phyloP scores from a whole-genome alignment of 2,329 filamentous ascomycete species.

The Penicillium sp. region DNA sequence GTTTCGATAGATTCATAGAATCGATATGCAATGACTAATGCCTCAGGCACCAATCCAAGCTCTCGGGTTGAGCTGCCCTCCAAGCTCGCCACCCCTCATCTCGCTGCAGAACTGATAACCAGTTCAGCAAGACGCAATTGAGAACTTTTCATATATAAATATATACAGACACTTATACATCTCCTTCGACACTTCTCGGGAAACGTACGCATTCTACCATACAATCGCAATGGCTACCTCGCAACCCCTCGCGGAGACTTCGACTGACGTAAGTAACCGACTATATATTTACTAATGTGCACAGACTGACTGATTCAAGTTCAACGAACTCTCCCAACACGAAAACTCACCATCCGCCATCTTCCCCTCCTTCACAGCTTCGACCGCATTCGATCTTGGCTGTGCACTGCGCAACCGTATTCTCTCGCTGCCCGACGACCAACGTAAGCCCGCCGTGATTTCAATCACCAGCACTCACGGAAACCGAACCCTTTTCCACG shows the following conservation, averaged over 20 bases:
- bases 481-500: constrained; percentile 65
- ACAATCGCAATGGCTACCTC: constrained; percentile 3
- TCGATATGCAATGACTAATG: background rate
- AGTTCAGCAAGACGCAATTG: no score
- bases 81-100: background rate
- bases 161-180: background rate
- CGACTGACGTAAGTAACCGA: constrained; percentile 7
- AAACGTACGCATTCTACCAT: background rate
- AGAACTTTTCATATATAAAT: background rate
- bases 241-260: constrained; percentile 4
- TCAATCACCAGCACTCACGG: constrained; percentile 33
- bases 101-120: background rate
- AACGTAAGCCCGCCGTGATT: constrained; percentile 38
- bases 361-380: constrained; percentile 37
- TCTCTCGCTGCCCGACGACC: constrained; percentile 27
- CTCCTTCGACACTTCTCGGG: background rate
- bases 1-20: no score
- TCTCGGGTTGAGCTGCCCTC: constrained; percentile 13
- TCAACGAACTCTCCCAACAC: constrained; percentile 24
- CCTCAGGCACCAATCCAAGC: background rate
- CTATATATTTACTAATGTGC: background rate
- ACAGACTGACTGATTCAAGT: constrained; percentile 17
- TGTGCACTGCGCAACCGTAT: constrained; percentile 35
- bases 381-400: constrained; percentile 37
- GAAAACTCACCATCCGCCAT: constrained; percentile 26